phyloP scores from a whole-genome alignment of 495 filamentous ascomycete genomes.

The Patellaria atrata region DNA sequence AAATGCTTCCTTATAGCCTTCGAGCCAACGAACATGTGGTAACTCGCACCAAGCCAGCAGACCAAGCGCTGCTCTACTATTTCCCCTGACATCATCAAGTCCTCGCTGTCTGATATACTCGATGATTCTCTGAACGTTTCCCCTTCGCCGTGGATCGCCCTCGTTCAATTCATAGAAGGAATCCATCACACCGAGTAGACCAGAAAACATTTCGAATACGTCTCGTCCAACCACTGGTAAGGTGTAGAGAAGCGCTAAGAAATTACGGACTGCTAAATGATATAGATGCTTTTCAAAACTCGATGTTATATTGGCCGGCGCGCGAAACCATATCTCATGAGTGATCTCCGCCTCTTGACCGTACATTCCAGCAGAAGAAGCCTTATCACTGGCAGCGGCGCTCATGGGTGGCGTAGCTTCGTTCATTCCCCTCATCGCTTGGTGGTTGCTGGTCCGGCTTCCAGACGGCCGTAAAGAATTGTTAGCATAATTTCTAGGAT shows the following conservation, averaged over 20 bases:
- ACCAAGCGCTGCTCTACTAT: constrained; percentile 43
- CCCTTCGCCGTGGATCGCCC: constrained; percentile 10
- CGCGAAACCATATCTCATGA: constrained; percentile 23
- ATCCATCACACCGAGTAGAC: constrained; percentile 19
- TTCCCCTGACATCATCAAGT: constrained; percentile 51
- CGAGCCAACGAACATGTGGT: constrained; percentile 43
- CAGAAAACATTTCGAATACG: constrained; percentile 19
- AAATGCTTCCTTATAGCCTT: constrained; percentile 55
- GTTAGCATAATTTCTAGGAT: no score
- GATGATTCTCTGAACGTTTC: constrained; percentile 17
- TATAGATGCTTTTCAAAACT: constrained; percentile 14
- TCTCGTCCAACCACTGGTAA: constrained; percentile 21
- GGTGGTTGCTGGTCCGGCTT: no score
- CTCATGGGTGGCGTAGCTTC: background rate
- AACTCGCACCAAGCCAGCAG: constrained; percentile 51
- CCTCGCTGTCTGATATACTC: constrained; percentile 13
- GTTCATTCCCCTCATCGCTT: no score
- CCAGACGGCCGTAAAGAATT: no score
- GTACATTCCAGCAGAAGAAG: constrained; percentile 2
- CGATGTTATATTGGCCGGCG: constrained; percentile 13
- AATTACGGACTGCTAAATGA: constrained; percentile 22
- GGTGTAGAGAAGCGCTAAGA: constrained; percentile 21
- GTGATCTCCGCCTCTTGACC: constrained; percentile 6
- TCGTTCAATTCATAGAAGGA: constrained; percentile 22
- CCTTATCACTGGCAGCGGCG: background rate